Evolutionary conservation across 129 eudicot species (phyloP).

Genomic region (Chrysanthemum lavandulifolium): DNA sequence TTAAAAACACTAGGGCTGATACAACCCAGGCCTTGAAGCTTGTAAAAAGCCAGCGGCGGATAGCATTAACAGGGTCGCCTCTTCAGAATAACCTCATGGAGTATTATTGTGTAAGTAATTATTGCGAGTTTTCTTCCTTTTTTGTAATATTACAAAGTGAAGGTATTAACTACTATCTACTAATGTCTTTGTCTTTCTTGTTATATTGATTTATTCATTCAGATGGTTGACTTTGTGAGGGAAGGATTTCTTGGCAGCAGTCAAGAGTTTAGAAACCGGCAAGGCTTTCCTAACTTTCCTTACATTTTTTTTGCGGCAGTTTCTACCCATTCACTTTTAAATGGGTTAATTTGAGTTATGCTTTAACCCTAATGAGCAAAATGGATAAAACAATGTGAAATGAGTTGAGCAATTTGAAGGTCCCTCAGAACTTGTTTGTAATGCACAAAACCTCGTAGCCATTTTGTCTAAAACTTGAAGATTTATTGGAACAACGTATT

Average conservation of each 20-base stretch:
- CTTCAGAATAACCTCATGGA: constrained; percentile 99
- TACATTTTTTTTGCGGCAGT: background rate
- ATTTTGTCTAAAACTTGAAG: background rate
- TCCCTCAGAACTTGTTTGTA: too few species aligned
- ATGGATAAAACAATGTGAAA: background rate
- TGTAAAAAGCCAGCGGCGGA: constrained; percentile 90
- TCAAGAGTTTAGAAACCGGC: constrained; percentile 94
- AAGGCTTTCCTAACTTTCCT: constrained; percentile 20
- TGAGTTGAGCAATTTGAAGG: background rate
- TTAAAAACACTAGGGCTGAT: constrained; percentile 91
- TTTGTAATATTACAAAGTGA: background rate
- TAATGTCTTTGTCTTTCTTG: background rate
- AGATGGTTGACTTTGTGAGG: constrained; percentile 99
- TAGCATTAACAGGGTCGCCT: constrained; percentile 98
- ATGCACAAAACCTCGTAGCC: background rate
- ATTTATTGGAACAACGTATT: background rate
- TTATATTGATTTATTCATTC: constrained; percentile 21
- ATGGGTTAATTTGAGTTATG: constrained; percentile 10
- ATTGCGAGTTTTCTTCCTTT: constrained; percentile 1
- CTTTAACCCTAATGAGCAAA: background rate
- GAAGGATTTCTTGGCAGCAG: constrained; percentile 98
- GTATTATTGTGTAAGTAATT: constrained; percentile 77
- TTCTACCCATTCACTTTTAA: background rate
- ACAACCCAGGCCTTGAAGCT: constrained; percentile 88
- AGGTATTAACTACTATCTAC: background rate